These are phyloP conservation scores for Celoporthe dispersa DNA, from an alignment of 2,329 filamentous ascomycete genomes.

Conservation along the genomic window DNA sequence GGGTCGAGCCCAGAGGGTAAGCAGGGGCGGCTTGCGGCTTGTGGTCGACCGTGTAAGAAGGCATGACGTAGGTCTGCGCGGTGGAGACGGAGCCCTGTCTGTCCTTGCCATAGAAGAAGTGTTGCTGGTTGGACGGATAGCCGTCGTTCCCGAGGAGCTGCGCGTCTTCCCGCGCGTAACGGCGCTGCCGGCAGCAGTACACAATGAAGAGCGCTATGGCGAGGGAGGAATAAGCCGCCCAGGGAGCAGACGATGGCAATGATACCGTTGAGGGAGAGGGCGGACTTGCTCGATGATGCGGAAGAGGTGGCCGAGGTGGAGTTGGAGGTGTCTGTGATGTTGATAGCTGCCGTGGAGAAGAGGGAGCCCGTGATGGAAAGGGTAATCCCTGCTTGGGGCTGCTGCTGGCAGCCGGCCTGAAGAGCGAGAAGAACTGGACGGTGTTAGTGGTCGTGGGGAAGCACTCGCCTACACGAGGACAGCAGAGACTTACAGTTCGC, in stretches of 20 bases:
- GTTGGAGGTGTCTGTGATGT: conserved; percentile 43
- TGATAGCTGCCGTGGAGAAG: conserved; percentile 45
- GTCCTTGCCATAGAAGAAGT: conserved; percentile 24
- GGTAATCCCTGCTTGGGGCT: conserved; percentile 43
- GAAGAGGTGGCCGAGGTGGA: conserved; percentile 33
- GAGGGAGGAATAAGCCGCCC: conserved; percentile 47
- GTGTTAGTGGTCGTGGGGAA: conserved; percentile 19
- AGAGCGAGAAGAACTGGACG: conserved; percentile 52
- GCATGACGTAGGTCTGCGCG: conserved; percentile 19
- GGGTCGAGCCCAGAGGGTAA: conserved; percentile 11
- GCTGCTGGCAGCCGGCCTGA: conserved; percentile 52
- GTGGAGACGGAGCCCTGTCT: conserved; percentile 33
- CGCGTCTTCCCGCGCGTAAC: conserved; percentile 38
- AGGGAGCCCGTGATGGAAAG: conserved; percentile 49
- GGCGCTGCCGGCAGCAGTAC: conserved; percentile 52
- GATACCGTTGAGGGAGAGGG: conserved; percentile 53
- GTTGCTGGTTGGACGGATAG: background rate
- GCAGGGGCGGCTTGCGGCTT: conserved; percentile 31
- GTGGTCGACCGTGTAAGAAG: conserved; percentile 40
- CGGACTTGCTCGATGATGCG: conserved; percentile 1
- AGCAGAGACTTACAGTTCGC: conserved; percentile 52
- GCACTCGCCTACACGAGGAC: background rate
- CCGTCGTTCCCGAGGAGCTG: conserved; percentile 11
- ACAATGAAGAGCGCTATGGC: conserved; percentile 50
- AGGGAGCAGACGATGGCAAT: conserved; percentile 57